Percentiles rank a stretch among this genome's conserved stretches.
Conservation (phyloP, 495 filamentous ascomycete species). For the Mytilinidion resinicola region DNA sequence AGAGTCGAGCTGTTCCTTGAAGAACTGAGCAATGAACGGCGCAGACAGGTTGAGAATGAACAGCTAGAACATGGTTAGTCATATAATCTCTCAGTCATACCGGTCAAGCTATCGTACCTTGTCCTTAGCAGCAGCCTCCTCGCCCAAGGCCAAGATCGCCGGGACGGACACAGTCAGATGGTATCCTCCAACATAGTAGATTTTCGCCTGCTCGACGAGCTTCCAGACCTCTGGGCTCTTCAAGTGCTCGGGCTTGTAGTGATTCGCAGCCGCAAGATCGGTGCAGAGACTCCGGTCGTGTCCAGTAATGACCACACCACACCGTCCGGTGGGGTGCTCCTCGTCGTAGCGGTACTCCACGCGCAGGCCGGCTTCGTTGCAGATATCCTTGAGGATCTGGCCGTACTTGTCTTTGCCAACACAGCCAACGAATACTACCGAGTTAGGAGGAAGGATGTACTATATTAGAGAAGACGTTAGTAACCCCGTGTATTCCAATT, state of each 20-base stretch:
- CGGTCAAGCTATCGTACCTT: conserved; percentile 49
- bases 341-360: conserved; percentile 91
- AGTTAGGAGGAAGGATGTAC: conserved; percentile 85
- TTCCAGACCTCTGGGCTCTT: conserved; percentile 86
- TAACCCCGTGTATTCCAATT: background rate
- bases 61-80: conserved; percentile 37
- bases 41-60: conserved; percentile 88
- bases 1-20: conserved; percentile 88
- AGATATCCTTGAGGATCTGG: conserved; percentile 72
- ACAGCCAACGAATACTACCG: conserved; percentile 86
- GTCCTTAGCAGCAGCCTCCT: conserved; percentile 81
- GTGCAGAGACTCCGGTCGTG: conserved; percentile 91
- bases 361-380: conserved; percentile 73
- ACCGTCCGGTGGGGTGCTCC: conserved; percentile 77
- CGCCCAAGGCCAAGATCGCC: conserved; percentile 78
- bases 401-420: conserved; percentile 89
- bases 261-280: conserved; percentile 91
- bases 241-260: conserved; percentile 91
- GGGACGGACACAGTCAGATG: conserved; percentile 84
- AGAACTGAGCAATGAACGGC: conserved; percentile 94
- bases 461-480: conserved; percentile 34
- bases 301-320: conserved; percentile 93
- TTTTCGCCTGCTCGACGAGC: conserved; percentile 76
- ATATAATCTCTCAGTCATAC: background rate
- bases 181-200: conserved; percentile 91